A percentile compares a stretch with the other conserved stretches of the same genome.
Conservation (phyloP, 306 rosid species). For the Cyclanthera cordifolia region DNA sequence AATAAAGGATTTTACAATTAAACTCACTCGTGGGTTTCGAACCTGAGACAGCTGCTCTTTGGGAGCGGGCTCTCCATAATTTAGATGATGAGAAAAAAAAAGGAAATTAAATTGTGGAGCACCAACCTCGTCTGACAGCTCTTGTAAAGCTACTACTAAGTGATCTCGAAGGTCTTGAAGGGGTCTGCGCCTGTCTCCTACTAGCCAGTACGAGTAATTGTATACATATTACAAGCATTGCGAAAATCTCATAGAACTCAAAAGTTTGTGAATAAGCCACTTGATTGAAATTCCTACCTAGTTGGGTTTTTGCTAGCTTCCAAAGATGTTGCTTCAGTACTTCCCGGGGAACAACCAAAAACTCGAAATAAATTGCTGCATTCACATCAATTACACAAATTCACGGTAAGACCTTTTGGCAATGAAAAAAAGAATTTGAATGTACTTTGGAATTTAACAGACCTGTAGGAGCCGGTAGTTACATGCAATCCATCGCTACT, state of each 20-base stretch:
- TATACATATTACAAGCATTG: neutral
- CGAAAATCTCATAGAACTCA: slow-evolving; percentile 6
- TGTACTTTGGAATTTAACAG: neutral
- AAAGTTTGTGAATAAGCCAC: neutral
- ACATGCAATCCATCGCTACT: slow-evolving; percentile 90
- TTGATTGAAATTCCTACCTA: slow-evolving; percentile 43
- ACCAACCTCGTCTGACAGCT: slow-evolving; percentile 83
- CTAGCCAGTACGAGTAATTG: slow-evolving; percentile 11
- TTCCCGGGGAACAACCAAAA: slow-evolving; percentile 62
- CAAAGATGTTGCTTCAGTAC: slow-evolving; percentile 71
- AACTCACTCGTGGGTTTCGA: no score
- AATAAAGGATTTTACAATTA: no score
- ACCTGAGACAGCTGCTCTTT: no score
- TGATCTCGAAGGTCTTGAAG: slow-evolving; percentile 89
- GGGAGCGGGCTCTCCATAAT: neutral
- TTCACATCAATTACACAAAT: slow-evolving; percentile 15
- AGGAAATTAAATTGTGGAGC: slow-evolving; percentile 1
- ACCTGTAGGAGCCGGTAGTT: slow-evolving; percentile 97
- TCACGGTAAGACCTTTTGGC: neutral
- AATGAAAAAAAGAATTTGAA: neutral
- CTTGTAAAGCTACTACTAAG: slow-evolving; percentile 81
- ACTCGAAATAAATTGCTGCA: slow-evolving; percentile 95
- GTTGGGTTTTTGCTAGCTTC: slow-evolving; percentile 98
- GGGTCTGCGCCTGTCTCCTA: slow-evolving; percentile 94
- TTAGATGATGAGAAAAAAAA: neutral